Evolutionary conservation across 306 rosid genomes (phyloP).

Genomic region (Cucumis cinereus): DNA sequence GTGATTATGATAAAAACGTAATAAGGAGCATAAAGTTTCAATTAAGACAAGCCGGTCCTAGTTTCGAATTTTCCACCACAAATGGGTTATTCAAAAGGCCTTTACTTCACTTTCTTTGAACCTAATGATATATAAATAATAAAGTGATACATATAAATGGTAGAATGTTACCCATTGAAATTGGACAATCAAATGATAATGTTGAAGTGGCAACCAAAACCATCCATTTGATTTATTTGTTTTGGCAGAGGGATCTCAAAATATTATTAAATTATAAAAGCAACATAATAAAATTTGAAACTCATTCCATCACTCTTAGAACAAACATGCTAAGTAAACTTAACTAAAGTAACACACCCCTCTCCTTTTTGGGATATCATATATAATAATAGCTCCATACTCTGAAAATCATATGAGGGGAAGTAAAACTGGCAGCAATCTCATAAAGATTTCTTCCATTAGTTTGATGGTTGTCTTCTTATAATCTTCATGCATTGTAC

Average conservation of each 20-base stretch:
- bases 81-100: too few species aligned
- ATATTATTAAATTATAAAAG: background rate
- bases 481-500: conserved; percentile 27
- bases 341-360: background rate
- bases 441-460: background rate
- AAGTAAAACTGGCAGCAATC: background rate
- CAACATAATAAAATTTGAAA: background rate
- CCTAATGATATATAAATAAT: background rate
- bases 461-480: conserved; percentile 12
- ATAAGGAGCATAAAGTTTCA: too few species aligned
- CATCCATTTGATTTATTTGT: background rate
- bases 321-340: background rate
- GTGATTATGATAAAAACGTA: too few species aligned
- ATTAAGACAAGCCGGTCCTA: too few species aligned
- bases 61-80: too few species aligned
- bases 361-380: background rate
- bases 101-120: background rate
- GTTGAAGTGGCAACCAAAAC: background rate
- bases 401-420: background rate
- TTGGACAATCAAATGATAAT: background rate
- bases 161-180: background rate
- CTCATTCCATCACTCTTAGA: background rate
- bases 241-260: background rate
- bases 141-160: background rate
- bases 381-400: background rate